Conservation (phyloP, 805 yeast genomes). For the Wickerhamiella galacta region DNA sequence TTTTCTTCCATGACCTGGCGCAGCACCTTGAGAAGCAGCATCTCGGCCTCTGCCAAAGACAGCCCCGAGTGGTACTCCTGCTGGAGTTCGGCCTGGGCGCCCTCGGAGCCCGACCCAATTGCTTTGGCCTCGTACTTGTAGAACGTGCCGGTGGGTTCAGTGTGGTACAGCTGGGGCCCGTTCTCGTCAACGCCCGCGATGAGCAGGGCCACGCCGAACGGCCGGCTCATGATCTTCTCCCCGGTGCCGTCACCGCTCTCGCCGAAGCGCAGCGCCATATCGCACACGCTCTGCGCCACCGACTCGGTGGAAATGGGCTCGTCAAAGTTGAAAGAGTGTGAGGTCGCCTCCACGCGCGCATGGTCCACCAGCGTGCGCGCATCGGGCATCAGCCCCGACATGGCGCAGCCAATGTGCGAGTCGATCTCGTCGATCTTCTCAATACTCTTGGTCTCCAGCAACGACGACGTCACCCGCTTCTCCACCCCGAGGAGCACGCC, state of each 20-base stretch:
- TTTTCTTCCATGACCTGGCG: conserved; percentile 99
- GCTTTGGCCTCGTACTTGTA: conserved; percentile 98
- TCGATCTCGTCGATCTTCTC: conserved; percentile 95
- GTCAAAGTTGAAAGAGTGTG: conserved; percentile 78
- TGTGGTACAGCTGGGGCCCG: conserved; percentile 90
- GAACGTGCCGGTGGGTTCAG: conserved; percentile 98
- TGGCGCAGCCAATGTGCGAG: conserved; percentile 90
- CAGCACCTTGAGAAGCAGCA: conserved; percentile 69
- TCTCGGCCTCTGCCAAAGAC: conserved; percentile 84
- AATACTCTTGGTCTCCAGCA: conserved; percentile 81
- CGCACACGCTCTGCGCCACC: conserved; percentile 92
- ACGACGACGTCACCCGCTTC: conserved; percentile 84
- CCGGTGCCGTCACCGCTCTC: conserved; percentile 89
- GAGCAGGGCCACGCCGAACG: conserved; percentile 93
- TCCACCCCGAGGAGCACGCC: conserved; percentile 96
- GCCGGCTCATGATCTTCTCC: conserved; percentile 90
- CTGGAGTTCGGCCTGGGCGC: conserved; percentile 95
- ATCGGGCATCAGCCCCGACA: conserved; percentile 97
- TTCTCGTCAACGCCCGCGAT: conserved; percentile 92
- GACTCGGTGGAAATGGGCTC: conserved; percentile 87
- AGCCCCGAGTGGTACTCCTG: conserved; percentile 84
- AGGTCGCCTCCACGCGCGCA: conserved; percentile 70
- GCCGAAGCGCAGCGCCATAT: conserved; percentile 88
- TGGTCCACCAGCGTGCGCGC: conserved; percentile 98
- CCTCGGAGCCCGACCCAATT: conserved; percentile 96